Conservation (phyloP, 139 green algal species). For the Cymbomonas tetramitiformis region DNA sequence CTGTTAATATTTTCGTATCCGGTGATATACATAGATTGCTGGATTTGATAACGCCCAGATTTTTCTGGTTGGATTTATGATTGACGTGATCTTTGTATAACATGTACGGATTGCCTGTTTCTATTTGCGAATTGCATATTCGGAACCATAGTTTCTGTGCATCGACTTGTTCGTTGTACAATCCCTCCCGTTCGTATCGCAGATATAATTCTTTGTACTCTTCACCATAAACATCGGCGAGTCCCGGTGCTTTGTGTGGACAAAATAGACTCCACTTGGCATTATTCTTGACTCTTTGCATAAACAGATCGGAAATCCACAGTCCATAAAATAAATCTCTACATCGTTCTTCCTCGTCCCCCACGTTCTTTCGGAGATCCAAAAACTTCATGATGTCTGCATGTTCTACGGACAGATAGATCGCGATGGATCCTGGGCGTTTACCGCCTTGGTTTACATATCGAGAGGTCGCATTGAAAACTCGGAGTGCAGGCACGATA, state of each 20-base stretch:
- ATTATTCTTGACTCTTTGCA: constrained; percentile 59
- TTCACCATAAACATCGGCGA: constrained; percentile 85
- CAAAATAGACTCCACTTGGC: constrained; percentile 88
- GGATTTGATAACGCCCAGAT: constrained; percentile 89
- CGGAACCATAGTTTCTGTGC: constrained; percentile 97
- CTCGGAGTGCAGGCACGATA: constrained; percentile 94
- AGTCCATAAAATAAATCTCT: constrained; percentile 95
- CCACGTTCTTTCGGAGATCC: constrained; percentile 96
- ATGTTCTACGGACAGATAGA: constrained; percentile 98
- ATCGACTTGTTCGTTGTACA: constrained; percentile 57
- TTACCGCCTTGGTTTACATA: constrained; percentile 91
- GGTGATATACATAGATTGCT: too few species aligned
- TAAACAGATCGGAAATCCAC: constrained; percentile 93
- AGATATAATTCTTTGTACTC: constrained; percentile 81
- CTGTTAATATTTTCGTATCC: too few species aligned
- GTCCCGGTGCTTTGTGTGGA: constrained; percentile 83
- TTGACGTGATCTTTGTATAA: constrained; percentile 97
- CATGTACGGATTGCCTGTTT: constrained; percentile 99
- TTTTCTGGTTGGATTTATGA: constrained; percentile 85
- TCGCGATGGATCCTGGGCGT: constrained; percentile 61
- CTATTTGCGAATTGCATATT: constrained; percentile 90
- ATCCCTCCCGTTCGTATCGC: constrained; percentile 50
- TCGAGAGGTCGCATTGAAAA: constrained; percentile 96
- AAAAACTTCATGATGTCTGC: constrained; percentile 86
- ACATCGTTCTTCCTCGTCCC: constrained; percentile 82